Conservation (phyloP, 805 yeast genomes). For the Lipomyces kockii region DNA sequence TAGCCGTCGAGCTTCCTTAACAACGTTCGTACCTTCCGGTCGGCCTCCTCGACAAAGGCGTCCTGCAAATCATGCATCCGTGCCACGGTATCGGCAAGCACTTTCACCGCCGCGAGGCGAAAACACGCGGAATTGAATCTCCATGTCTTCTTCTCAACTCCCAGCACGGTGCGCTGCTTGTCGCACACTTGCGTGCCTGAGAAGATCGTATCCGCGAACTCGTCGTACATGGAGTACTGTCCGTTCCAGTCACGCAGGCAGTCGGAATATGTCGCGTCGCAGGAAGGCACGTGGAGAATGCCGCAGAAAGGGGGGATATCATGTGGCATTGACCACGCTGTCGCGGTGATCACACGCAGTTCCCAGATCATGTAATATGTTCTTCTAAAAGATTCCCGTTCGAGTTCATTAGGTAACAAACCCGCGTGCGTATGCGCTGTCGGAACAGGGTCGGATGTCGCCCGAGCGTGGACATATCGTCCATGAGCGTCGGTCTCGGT, state of each 20-base stretch:
- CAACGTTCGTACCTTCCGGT: constrained; percentile 15
- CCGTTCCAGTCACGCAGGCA: constrained; percentile 26
- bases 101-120: constrained; percentile 21
- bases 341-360: constrained; percentile 17
- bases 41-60: constrained; percentile 27
- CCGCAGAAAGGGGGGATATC: constrained; percentile 24
- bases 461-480: constrained; percentile 3
- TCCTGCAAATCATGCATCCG: constrained; percentile 15
- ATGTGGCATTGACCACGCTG: constrained; percentile 20
- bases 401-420: constrained; percentile 22
- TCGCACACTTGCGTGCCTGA: constrained; percentile 5
- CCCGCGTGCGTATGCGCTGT: constrained; percentile 11
- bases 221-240: constrained; percentile 13
- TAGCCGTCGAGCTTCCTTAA: constrained; percentile 18
- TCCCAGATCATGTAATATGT: constrained; percentile 26
- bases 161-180: constrained; percentile 4
- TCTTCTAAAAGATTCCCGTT: constrained; percentile 30
- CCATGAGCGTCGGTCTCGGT: constrained; percentile 16
- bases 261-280: constrained; percentile 22
- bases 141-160: constrained; percentile 10
- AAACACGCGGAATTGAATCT: constrained; percentile 28
- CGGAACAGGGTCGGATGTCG: neutral
- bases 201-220: constrained; percentile 19
- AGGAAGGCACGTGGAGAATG: constrained; percentile 26
- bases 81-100: constrained; percentile 23